These are phyloP conservation scores for Diaporthe australafricana DNA, from an alignment of 2,329 filamentous ascomycete genomes.

Conservation along the genomic window DNA sequence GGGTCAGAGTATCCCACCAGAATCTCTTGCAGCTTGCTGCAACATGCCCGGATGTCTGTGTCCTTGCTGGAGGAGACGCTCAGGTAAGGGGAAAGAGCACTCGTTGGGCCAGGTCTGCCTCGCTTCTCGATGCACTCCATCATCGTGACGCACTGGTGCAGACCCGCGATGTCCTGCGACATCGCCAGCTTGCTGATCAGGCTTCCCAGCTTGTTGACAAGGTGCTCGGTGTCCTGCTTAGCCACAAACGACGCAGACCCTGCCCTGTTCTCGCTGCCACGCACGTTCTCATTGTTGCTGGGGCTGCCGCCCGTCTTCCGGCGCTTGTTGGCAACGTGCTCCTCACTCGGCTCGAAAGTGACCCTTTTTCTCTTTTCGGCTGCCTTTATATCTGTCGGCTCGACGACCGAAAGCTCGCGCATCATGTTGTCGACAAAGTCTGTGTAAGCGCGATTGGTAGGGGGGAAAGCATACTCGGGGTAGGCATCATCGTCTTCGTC, in stretches of 20 bases:
- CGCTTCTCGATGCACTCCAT: conserved; percentile 14
- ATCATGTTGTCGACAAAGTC: not conserved
- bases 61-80: conserved; percentile 4
- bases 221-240: not conserved
- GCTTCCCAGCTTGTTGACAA: not conserved
- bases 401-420: not conserved
- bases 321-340: not conserved
- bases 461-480: conserved; percentile 7
- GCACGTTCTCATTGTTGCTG: not conserved
- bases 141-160: conserved; percentile 26
- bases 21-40: conserved; percentile 11
- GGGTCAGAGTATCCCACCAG: not conserved
- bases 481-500: conserved; percentile 21
- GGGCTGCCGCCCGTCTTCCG: not conserved
- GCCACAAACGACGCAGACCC: not conserved
- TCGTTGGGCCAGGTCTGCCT: not conserved
- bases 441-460: not conserved
- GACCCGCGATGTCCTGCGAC: not conserved
- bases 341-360: not conserved
- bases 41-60: not conserved
- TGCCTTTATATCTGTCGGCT: not conserved
- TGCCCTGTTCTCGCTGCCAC: not conserved
- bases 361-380: conserved; percentile 7
- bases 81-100: conserved; percentile 17
- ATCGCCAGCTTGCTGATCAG: not conserved